These are phyloP conservation scores for Clitopilus hobsonii DNA, from an alignment of 768 basidiomycete genomes.

Conservation along the genomic window DNA sequence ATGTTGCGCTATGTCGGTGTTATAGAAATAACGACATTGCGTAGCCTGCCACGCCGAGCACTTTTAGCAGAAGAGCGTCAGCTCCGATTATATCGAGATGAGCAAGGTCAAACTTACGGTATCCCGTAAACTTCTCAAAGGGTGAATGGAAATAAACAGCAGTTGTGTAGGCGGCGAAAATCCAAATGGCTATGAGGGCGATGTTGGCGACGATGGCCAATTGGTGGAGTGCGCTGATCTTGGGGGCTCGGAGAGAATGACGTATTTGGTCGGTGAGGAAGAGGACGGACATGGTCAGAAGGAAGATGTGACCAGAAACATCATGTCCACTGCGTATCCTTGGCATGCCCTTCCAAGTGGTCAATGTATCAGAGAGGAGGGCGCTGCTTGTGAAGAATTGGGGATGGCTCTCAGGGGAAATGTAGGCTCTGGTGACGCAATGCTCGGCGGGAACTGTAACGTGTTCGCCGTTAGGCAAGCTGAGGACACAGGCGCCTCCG, in stretches of 20 bases:
- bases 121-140: constrained; percentile 82
- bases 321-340: constrained; percentile 82
- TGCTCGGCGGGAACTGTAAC: constrained; percentile 51
- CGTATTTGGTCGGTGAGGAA: constrained; percentile 77
- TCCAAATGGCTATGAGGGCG: constrained; percentile 55
- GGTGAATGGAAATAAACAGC: constrained; percentile 90
- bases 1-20: not conserved
- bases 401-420: constrained; percentile 63
- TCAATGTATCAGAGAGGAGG: constrained; percentile 27
- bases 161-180: constrained; percentile 76
- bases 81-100: not conserved
- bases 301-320: constrained; percentile 90
- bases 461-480: constrained; percentile 50
- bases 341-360: constrained; percentile 47
- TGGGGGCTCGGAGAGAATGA: constrained; percentile 38
- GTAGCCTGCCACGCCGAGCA: constrained; percentile 16
- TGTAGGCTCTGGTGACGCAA: constrained; percentile 44
- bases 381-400: constrained; percentile 46
- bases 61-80: constrained; percentile 4
- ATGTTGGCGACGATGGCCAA: constrained; percentile 43
- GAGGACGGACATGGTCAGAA: constrained; percentile 74
- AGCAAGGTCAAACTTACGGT: constrained; percentile 46
- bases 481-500: constrained; percentile 75
- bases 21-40: constrained; percentile 12
- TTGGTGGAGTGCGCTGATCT: constrained; percentile 41